Conservation (phyloP, 2,329 filamentous ascomycete genomes). For the Truncatella angustata region DNA sequence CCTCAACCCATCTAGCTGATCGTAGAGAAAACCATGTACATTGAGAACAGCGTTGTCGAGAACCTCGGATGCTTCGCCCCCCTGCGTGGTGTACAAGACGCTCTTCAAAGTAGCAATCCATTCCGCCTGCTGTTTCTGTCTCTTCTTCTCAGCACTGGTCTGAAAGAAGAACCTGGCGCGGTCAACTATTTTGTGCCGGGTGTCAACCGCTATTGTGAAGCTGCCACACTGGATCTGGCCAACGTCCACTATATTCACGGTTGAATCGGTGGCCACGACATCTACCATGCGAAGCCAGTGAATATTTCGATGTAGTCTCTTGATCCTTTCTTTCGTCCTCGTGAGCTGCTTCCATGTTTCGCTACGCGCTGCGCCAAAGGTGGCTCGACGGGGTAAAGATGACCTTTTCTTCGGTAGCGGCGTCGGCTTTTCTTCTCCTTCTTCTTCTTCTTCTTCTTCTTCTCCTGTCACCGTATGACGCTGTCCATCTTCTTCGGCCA, state of each 20-base stretch:
- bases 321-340: conserved; percentile 78
- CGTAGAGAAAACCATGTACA: conserved; percentile 86
- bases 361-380: conserved; percentile 47
- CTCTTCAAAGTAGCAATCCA: conserved; percentile 89
- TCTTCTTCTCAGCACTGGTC: conserved; percentile 59
- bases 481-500: conserved; percentile 27
- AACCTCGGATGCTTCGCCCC: conserved; percentile 80
- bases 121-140: conserved; percentile 74
- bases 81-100: conserved; percentile 83
- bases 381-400: conserved; percentile 26
- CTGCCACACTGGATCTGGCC: conserved; percentile 83
- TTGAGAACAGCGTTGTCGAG: conserved; percentile 87
- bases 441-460: conserved; percentile 18
- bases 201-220: conserved; percentile 85
- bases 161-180: conserved; percentile 86
- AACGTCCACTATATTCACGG: conserved; percentile 73
- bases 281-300: conserved; percentile 89
- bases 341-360: conserved; percentile 81
- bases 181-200: conserved; percentile 86
- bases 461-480: too few species aligned
- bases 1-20: conserved; percentile 79
- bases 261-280: conserved; percentile 78
- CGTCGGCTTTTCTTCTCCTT: conserved; percentile 12
- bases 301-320: conserved; percentile 81
- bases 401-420: conserved; percentile 22